phyloP scores from a whole-genome alignment of 2,329 filamentous ascomycete genomes.

The Helotiales sp. region DNA sequence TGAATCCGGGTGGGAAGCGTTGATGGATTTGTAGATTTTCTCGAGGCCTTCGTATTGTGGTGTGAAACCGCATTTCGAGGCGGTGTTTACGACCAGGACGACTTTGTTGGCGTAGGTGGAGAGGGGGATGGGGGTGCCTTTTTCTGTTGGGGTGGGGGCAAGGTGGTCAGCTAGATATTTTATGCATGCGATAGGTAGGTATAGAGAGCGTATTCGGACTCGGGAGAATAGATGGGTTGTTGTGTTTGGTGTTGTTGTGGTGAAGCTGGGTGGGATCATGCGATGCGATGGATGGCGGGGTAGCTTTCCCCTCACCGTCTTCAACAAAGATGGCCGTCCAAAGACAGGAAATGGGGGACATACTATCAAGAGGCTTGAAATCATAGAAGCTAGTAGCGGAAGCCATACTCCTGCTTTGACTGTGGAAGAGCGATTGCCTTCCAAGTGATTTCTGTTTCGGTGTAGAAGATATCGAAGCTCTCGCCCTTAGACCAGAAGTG shows the following conservation, averaged over 20 bases:
- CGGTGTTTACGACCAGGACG: conserved; percentile 94
- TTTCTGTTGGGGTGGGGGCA: conserved; percentile 59
- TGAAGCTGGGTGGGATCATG: conserved; percentile 3
- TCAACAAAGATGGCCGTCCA: conserved; percentile 1
- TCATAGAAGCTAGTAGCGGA: conserved; percentile 78
- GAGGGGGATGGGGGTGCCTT: conserved; percentile 74
- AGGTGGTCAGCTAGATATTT: conserved; percentile 13
- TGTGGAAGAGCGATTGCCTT: background rate
- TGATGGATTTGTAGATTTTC: conserved; percentile 81
- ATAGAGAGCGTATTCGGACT: background rate
- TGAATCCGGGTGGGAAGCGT: conserved; percentile 52
- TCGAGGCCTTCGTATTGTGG: conserved; percentile 93
- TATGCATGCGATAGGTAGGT: background rate
- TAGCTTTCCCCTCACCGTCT: background rate
- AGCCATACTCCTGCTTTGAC: conserved; percentile 54
- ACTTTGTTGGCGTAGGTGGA: conserved; percentile 84
- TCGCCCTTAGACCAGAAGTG: background rate
- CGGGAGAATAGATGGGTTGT: background rate
- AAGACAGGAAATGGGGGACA: conserved; percentile 47
- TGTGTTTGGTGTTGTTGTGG: background rate
- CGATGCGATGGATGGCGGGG: conserved; percentile 8
- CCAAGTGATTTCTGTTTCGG: background rate
- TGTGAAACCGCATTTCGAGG: conserved; percentile 98
- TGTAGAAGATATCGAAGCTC: background rate
- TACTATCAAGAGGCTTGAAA: conserved; percentile 83